These are phyloP conservation scores for Bidens hawaiensis DNA, from an alignment of 140 eudicot genomes.

Conservation along the genomic window DNA sequence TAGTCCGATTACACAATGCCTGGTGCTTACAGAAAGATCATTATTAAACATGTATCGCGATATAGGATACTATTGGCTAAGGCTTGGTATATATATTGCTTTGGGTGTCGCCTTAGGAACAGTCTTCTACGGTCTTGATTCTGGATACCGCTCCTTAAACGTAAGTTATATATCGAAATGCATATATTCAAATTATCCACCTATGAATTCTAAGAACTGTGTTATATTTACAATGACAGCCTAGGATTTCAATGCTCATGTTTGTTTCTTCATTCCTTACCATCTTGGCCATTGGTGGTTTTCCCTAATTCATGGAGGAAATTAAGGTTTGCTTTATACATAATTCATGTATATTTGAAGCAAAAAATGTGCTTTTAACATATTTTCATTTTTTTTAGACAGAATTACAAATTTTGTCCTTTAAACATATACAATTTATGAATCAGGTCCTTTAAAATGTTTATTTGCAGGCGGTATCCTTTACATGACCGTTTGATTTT, in stretches of 20 bases:
- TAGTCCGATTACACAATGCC: conserved; percentile 39
- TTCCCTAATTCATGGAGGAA: conserved; percentile 69
- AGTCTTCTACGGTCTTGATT: conserved; percentile 43
- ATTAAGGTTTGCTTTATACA: conserved; percentile 41
- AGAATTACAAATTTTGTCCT: no score
- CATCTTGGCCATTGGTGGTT: conserved; percentile 62
- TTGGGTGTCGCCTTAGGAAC: conserved; percentile 55
- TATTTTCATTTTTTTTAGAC: neutral
- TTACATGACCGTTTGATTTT: no score
- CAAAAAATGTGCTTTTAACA: neutral
- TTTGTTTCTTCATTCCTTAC: conserved; percentile 53
- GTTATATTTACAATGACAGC: conserved; percentile 26
- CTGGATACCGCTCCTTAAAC: conserved; percentile 36
- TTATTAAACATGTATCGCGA: conserved; percentile 65
- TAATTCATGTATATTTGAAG: neutral
- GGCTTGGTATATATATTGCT: conserved; percentile 52
- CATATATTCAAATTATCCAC: neutral
- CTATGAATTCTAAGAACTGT: neutral
- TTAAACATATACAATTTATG: no score
- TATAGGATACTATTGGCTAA: conserved; percentile 67
- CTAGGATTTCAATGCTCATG: conserved; percentile 56
- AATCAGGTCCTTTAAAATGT: no score
- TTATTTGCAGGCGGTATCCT: no score
- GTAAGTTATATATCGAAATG: conserved; percentile 29
- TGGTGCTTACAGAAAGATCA: conserved; percentile 49